Evolutionary conservation across 169 alveolate species (phyloP).

Genomic region (Besnoitia besnoiti): DNA sequence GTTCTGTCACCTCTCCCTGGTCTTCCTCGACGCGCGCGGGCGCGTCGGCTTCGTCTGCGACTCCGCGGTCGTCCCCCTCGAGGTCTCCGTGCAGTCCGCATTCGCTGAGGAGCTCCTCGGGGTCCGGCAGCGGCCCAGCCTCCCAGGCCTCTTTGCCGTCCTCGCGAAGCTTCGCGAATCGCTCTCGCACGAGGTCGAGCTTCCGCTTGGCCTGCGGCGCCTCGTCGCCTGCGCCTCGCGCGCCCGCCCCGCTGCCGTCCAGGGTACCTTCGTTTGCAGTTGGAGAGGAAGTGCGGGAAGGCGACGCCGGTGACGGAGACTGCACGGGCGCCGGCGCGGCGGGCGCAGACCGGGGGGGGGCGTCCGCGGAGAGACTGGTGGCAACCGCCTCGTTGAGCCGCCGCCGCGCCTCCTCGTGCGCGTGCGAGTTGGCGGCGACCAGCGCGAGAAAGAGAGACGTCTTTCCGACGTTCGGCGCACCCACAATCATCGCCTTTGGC

Average conservation of each 20-base stretch:
- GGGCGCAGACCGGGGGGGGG: background rate
- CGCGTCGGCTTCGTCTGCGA: background rate
- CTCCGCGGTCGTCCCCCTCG: background rate
- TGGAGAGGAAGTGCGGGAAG: background rate
- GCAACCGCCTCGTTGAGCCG: background rate
- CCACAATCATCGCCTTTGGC: background rate
- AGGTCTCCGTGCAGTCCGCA: background rate
- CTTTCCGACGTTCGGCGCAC: slow-evolving; percentile 29
- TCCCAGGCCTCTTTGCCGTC: slow-evolving; percentile 5
- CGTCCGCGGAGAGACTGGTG: background rate
- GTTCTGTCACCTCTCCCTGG: background rate
- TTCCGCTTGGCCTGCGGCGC: background rate
- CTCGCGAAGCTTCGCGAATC: background rate
- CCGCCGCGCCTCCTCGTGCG: background rate
- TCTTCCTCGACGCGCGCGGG: background rate
- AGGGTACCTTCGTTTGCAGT: background rate
- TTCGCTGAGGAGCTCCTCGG: background rate
- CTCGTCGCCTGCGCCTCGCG: background rate
- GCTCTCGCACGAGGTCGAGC: background rate
- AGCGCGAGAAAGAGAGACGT: slow-evolving; percentile 10
- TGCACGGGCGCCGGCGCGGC: background rate
- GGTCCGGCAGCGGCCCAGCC: background rate
- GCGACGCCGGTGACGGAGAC: background rate
- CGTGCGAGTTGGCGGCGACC: background rate
- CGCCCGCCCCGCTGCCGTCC: background rate